Conservation (phyloP, 2,329 filamentous ascomycete species). For the Pseudogymnoascus sp. region DNA sequence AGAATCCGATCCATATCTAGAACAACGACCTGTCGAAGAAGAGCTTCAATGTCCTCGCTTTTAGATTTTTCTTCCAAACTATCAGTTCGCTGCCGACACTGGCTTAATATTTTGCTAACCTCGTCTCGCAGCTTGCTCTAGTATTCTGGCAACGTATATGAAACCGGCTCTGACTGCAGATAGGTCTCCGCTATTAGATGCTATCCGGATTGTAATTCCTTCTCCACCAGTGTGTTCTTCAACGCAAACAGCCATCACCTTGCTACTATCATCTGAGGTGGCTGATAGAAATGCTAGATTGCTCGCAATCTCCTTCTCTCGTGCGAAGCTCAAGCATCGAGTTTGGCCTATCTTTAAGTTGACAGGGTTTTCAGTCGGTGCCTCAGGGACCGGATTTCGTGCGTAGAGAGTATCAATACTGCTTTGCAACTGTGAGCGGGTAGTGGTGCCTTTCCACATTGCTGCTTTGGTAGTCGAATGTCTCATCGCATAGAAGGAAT, state of each 20-base stretch:
- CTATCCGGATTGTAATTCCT: slow-evolving; percentile 19
- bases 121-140: slow-evolving; percentile 19
- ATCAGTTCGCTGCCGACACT: not conserved
- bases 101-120: slow-evolving; percentile 11
- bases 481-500: not conserved
- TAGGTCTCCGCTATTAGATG: slow-evolving; percentile 20
- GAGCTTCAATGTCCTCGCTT: slow-evolving; percentile 17
- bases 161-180: slow-evolving; percentile 15
- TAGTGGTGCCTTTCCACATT: slow-evolving; percentile 16
- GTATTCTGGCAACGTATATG: slow-evolving; percentile 14
- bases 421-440: slow-evolving; percentile 13
- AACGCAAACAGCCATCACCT: slow-evolving; percentile 21
- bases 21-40: slow-evolving; percentile 19
- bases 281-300: slow-evolving; percentile 22
- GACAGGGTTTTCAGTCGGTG: slow-evolving; percentile 11
- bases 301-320: slow-evolving; percentile 20
- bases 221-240: slow-evolving; percentile 18
- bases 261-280: slow-evolving; percentile 16
- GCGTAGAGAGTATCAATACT: slow-evolving; percentile 13
- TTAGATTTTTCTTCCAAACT: slow-evolving; percentile 12
- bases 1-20: slow-evolving; percentile 21
- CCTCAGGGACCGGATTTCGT: slow-evolving; percentile 12
- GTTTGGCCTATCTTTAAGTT: not conserved
- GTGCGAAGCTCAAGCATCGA: slow-evolving; percentile 9
- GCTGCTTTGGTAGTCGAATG: not conserved